Conservation (phyloP, 805 yeast genomes). For the Metschnikowia borealis region DNA sequence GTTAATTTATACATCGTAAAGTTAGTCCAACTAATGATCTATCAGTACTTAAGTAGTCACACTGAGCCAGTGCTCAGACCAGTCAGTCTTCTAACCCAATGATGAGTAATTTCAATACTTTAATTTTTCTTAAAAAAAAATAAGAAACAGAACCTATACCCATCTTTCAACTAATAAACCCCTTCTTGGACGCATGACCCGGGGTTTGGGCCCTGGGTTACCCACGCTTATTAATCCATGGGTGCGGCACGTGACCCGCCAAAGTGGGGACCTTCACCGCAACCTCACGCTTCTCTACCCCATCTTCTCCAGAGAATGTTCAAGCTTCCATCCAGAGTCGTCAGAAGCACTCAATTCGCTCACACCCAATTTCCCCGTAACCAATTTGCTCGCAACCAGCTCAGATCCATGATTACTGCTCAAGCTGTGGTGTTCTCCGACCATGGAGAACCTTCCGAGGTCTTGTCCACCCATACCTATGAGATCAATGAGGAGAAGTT, state of each 20-base stretch:
- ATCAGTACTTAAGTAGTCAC: too few relatives aligned
- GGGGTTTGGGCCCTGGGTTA: too few relatives aligned
- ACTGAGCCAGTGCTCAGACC: too few relatives aligned
- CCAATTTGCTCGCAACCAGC: conserved; percentile 8
- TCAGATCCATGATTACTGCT: conserved; percentile 41
- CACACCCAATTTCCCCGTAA: conserved; percentile 4
- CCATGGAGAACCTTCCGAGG: conserved; percentile 65
- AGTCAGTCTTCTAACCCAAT: too few relatives aligned
- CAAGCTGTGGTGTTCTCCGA: conserved; percentile 63
- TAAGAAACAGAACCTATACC: too few relatives aligned
- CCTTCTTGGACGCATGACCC: too few relatives aligned
- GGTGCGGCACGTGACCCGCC: not conserved
- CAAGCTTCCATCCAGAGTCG: conserved; percentile 6
- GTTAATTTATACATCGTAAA: too few relatives aligned
- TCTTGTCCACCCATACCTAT: conserved; percentile 49
- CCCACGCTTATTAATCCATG: too few relatives aligned
- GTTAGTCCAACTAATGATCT: too few relatives aligned
- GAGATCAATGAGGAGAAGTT: conserved; percentile 46
- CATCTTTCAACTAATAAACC: too few relatives aligned
- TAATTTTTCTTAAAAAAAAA: too few relatives aligned
- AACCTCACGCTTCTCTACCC: not conserved
- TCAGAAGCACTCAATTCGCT: conserved; percentile 5
- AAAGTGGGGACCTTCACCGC: conserved; percentile 2
- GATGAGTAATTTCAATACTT: too few relatives aligned
- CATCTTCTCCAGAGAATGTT: conserved; percentile 11